Evolutionary conservation across 140 eudicot genomes (phyloP).

Genomic region (Bidens hawaiensis): DNA sequence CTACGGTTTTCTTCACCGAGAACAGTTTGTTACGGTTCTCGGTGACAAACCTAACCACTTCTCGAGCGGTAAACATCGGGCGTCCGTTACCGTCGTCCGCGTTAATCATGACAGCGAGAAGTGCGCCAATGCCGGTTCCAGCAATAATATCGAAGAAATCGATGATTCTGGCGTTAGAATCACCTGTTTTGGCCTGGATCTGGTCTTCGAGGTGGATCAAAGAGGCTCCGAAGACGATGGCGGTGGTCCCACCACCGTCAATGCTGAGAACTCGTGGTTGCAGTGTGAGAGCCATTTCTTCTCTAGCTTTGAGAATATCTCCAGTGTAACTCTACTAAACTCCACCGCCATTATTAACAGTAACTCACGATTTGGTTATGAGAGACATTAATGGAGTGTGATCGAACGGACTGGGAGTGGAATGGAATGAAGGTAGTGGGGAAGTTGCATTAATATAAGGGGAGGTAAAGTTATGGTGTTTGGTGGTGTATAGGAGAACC

Average conservation of each 20-base stretch:
- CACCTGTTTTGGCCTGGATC: conserved; percentile 79
- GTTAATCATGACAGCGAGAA: conserved; percentile 63
- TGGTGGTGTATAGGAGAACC: conserved; percentile 24
- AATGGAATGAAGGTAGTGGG: conserved; percentile 30
- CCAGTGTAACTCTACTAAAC: conserved; percentile 57
- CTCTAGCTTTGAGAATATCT: conserved; percentile 93
- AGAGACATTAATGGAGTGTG: conserved; percentile 41
- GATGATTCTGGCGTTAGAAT: conserved; percentile 52
- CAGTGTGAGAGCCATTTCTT: conserved; percentile 77
- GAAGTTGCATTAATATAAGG: conserved; percentile 25
- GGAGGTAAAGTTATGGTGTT: conserved; percentile 24
- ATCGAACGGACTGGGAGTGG: conserved; percentile 14
- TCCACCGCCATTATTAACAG: conserved; percentile 33
- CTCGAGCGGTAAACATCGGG: conserved; percentile 61
- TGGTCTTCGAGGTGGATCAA: conserved; percentile 65
- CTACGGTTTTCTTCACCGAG: conserved; percentile 24
- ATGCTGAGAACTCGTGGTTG: conserved; percentile 71
- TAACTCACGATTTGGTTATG: conserved; percentile 37
- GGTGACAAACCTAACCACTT: conserved; percentile 42
- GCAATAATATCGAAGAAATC: conserved; percentile 78
- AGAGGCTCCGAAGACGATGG: conserved; percentile 50
- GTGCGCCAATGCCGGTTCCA: conserved; percentile 83
- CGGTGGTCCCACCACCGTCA: conserved; percentile 82
- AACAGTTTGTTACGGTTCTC: conserved; percentile 32
- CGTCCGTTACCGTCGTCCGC: conserved; percentile 80